Evolutionary conservation across 2,329 filamentous ascomycete genomes (phyloP), one percentile per base, ranked within the genome.

Genomic region (Apiospora saccharicola): DNA sequence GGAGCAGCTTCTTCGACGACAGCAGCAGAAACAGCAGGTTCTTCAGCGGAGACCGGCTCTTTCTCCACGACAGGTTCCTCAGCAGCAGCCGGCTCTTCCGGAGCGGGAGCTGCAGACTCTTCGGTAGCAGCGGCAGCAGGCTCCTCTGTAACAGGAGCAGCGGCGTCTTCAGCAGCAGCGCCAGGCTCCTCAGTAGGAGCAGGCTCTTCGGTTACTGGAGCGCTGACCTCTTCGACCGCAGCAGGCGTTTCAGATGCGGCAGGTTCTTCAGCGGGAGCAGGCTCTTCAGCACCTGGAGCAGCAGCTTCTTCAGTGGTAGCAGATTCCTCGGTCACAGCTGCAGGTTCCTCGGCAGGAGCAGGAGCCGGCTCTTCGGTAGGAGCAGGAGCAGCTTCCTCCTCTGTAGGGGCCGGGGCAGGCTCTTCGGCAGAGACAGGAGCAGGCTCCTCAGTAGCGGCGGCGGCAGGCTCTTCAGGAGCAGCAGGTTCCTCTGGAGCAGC

Each of bases 1-100:
- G 74, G 22, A 3, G 37, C 64, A 47, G 74, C 72, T 14, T 74
- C 73, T 19, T 72, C 67, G 19, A 46, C 70, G n/a, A 10, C 68
- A 26, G 5, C 68, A 7, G 67, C 67, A 47, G 61, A 6, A 10
- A n/a, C 12, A 16, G 26, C 44, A 44, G 71, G 37, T 16, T 67
- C 61, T 37, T 64, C 57, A 13, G 47, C 69, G 1, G 61, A 16
- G 13, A 61, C 5, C 13, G 70, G 7, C 41, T 75, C 73, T 6
- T 51, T 71, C 4, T 44, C 37, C 2, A 67, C 19, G 44, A 53
- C 24, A 43, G 57, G 44, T 26, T 47, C 70, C 12, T 19, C 30
- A 44, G 57, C 49, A 22, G 34, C n/a, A 19, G 46, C 67, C 3
- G 67, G 49, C 49, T 51, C 49, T 24, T 51, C 49, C 3, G 43